Conservation (phyloP, 495 filamentous ascomycete species). For the Margaritispora aquatica region DNA sequence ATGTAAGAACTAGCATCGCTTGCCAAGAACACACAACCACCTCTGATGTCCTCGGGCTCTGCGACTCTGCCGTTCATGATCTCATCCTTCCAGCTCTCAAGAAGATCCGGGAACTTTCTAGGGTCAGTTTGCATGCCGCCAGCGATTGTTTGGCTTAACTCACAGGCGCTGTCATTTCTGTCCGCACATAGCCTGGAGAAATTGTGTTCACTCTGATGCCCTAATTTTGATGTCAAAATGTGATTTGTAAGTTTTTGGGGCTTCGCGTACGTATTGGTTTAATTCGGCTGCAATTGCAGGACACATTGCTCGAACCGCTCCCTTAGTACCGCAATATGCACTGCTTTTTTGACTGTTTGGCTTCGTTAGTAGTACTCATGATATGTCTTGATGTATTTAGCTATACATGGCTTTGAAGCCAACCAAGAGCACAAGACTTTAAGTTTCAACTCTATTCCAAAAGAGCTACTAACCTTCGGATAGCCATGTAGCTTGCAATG, state of each 20-base stretch:
- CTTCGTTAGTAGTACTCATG: too few relatives aligned
- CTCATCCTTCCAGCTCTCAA: slow-evolving; percentile 61
- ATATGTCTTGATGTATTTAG: too few relatives aligned
- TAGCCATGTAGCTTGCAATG: slow-evolving; percentile 40
- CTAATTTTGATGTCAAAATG: slow-evolving; percentile 59
- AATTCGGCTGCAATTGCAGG: slow-evolving; percentile 55
- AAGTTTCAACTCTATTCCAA: too few relatives aligned
- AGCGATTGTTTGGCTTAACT: neutral
- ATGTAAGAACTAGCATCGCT: slow-evolving; percentile 75
- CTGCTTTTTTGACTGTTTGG: slow-evolving; percentile 12
- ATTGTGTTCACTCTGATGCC: slow-evolving; percentile 76
- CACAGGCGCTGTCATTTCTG: slow-evolving; percentile 57
- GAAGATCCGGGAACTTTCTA: slow-evolving; percentile 6
- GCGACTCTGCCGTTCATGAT: slow-evolving; percentile 85
- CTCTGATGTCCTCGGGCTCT: slow-evolving; percentile 78
- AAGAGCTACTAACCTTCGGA: slow-evolving; percentile 2
- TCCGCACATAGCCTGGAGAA: slow-evolving; percentile 71
- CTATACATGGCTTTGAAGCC: too few relatives aligned
- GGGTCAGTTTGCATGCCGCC: neutral
- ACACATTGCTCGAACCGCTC: slow-evolving; percentile 27
- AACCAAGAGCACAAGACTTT: too few relatives aligned
- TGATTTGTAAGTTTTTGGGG: slow-evolving; percentile 68
- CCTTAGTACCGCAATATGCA: slow-evolving; percentile 33
- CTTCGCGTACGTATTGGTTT: slow-evolving; percentile 67
- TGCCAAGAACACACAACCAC: slow-evolving; percentile 68